These are phyloP conservation scores for Xerocomus brunneocitrinus DNA, from an alignment of 768 basidiomycete species.

Conservation along the genomic window DNA sequence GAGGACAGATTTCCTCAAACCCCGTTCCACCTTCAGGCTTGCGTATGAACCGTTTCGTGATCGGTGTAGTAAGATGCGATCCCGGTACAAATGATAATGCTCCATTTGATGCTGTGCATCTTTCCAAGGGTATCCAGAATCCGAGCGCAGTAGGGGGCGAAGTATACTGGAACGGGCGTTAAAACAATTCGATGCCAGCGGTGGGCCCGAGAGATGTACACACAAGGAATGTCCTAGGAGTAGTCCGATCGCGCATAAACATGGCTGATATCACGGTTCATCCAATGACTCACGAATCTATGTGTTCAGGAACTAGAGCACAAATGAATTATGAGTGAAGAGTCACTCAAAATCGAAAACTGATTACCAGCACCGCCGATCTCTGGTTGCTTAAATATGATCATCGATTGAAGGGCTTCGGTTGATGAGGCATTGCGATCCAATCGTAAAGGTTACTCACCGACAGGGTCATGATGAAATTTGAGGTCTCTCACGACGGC, in stretches of 20 bases:
- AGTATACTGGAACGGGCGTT: slow-evolving; percentile 61
- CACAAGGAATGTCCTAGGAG: slow-evolving; percentile 66
- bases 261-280: not conserved
- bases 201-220: slow-evolving; percentile 16
- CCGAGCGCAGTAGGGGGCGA: slow-evolving; percentile 89
- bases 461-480: slow-evolving; percentile 82
- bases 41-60: slow-evolving; percentile 84
- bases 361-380: slow-evolving; percentile 86
- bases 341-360: not conserved
- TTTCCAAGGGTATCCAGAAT: slow-evolving; percentile 94
- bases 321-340: not conserved
- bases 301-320: slow-evolving; percentile 76
- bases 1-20: slow-evolving; percentile 59
- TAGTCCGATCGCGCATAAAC: not conserved
- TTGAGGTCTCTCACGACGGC: slow-evolving; percentile 70
- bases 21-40: slow-evolving; percentile 74
- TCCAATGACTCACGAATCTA: slow-evolving; percentile 71
- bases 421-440: not conserved
- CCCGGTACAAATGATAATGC: slow-evolving; percentile 88
- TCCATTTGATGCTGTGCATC: slow-evolving; percentile 77
- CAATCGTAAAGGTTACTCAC: slow-evolving; percentile 35
- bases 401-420: slow-evolving; percentile 85
- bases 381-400: slow-evolving; percentile 90
- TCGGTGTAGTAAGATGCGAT: slow-evolving; percentile 70
- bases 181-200: not conserved